Evolutionary conservation across 169 alveolate genomes (phyloP).

Genomic region (Plasmodium relictum): DNA sequence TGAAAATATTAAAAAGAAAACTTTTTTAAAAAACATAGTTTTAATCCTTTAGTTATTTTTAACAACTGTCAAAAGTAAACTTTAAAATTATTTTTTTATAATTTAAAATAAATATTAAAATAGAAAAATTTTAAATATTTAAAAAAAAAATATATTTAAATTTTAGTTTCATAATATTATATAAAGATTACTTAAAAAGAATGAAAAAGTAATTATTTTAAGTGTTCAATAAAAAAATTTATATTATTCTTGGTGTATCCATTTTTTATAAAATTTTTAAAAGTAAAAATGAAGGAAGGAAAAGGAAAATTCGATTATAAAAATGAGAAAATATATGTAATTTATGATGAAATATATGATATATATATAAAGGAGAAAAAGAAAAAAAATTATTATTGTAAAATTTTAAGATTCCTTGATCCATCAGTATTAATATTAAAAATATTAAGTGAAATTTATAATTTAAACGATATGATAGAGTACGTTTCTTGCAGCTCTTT

Average conservation of each 20-base stretch:
- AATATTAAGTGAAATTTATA: conserved; percentile 60
- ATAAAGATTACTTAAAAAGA: too few species aligned
- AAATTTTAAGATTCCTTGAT: conserved; percentile 52
- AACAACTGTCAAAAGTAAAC: too few species aligned
- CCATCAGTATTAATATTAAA: conserved; percentile 53
- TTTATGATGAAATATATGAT: conserved; percentile 70
- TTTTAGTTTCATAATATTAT: too few species aligned
- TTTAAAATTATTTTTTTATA: too few species aligned
- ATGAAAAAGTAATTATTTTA: neutral
- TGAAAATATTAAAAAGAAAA: too few species aligned
- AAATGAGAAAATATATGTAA: conserved; percentile 44
- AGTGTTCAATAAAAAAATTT: neutral
- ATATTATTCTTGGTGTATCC: too few species aligned
- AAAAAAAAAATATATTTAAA: too few species aligned
- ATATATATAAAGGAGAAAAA: conserved; percentile 46
- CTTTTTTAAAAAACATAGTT: too few species aligned
- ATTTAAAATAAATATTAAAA: too few species aligned
- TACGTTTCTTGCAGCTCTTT: conserved; percentile 36
- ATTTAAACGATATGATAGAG: conserved; percentile 45
- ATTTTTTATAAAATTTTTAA: too few species aligned
- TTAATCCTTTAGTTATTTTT: too few species aligned
- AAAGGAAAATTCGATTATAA: conserved; percentile 11
- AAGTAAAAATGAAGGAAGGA: conserved; percentile 23
- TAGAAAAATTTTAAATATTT: too few species aligned
- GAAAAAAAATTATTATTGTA: conserved; percentile 23